These are phyloP conservation scores for Serendipita sp. DNA, from an alignment of 768 basidiomycete species.

Conservation along the genomic window DNA sequence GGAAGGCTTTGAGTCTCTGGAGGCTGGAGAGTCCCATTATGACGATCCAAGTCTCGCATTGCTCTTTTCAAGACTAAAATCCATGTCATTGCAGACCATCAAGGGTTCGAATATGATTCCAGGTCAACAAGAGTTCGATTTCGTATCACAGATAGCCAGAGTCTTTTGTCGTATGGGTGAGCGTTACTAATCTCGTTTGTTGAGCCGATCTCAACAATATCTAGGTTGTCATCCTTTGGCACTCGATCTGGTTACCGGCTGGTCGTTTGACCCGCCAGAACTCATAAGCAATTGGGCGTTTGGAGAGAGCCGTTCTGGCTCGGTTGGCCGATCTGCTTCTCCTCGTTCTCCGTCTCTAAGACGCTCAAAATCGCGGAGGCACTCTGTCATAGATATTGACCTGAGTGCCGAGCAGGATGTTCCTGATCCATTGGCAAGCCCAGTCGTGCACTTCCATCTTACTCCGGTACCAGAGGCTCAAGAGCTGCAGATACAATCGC, in stretches of 20 bases:
- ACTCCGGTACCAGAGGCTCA: not conserved
- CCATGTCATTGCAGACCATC: slow-evolving; percentile 82
- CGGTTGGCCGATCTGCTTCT: slow-evolving; percentile 24
- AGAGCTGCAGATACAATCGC: not conserved
- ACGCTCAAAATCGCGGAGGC: slow-evolving; percentile 15
- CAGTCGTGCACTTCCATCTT: no score
- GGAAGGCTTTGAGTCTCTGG: slow-evolving; percentile 27
- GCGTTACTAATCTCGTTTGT: slow-evolving; percentile 15
- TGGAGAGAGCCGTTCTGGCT: slow-evolving; percentile 10
- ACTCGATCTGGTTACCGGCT: slow-evolving; percentile 72
- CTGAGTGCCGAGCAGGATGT: not conserved
- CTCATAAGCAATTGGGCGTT: slow-evolving; percentile 14
- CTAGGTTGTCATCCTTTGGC: slow-evolving; percentile 87
- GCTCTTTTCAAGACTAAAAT: slow-evolving; percentile 75
- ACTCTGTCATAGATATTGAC: slow-evolving; percentile 14
- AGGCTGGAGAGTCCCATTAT: slow-evolving; percentile 74
- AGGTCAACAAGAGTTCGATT: slow-evolving; percentile 79
- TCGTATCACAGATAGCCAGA: slow-evolving; percentile 85
- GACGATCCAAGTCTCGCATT: slow-evolving; percentile 89
- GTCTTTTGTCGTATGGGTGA: slow-evolving; percentile 90
- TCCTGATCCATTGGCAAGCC: not conserved
- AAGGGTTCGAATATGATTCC: slow-evolving; percentile 88
- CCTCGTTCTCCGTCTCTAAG: slow-evolving; percentile 23
- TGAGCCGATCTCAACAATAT: slow-evolving; percentile 4
- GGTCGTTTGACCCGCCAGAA: slow-evolving; percentile 79